Percentiles rank a stretch among this genome's conserved stretches.
phyloP scores from a whole-genome alignment of 768 basidiomycete genomes.

The Kwoniella dejecticola region DNA sequence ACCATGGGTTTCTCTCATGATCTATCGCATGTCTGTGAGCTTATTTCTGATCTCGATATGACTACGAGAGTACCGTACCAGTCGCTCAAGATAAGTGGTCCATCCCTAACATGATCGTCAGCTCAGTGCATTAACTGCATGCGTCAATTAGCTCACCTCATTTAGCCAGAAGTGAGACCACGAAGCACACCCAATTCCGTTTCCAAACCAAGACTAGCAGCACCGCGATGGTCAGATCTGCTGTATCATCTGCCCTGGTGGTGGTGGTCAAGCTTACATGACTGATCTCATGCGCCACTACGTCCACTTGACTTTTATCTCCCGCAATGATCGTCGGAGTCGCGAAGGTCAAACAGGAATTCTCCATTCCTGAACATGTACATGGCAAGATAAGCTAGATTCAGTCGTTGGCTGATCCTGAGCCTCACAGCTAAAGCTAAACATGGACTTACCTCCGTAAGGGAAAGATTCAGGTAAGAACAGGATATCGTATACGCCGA shows the following conservation, averaged over 20 bases:
- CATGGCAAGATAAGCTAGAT: not conserved
- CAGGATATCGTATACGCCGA: slow-evolving; percentile 85
- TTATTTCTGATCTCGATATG: not conserved
- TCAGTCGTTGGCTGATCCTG: no score
- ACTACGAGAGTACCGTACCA: slow-evolving; percentile 51
- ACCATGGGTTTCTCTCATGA: slow-evolving; percentile 70
- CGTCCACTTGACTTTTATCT: slow-evolving; percentile 81
- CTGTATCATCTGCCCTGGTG: slow-evolving; percentile 32
- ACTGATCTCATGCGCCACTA: slow-evolving; percentile 76
- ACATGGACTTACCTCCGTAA: slow-evolving; percentile 79
- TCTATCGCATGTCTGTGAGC: slow-evolving; percentile 25
- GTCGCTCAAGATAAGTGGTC: slow-evolving; percentile 89
- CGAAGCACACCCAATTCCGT: slow-evolving; percentile 59
- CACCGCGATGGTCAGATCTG: slow-evolving; percentile 1
- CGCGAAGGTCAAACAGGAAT: slow-evolving; percentile 81
- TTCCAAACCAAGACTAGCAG: slow-evolving; percentile 87
- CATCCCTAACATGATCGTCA: slow-evolving; percentile 62
- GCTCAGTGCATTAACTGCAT: not conserved
- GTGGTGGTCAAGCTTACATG: slow-evolving; percentile 27
- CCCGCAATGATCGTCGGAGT: slow-evolving; percentile 87
- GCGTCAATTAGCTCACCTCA: slow-evolving; percentile 32
- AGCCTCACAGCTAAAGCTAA: no score
- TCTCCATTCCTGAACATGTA: slow-evolving; percentile 63
- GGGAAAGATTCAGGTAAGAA: slow-evolving; percentile 91
- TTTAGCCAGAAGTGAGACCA: slow-evolving; percentile 58